Base-by-base conservation (phyloP, 768 basidiomycete genomes). In the Rhodotorula taiwanensis region DNA sequence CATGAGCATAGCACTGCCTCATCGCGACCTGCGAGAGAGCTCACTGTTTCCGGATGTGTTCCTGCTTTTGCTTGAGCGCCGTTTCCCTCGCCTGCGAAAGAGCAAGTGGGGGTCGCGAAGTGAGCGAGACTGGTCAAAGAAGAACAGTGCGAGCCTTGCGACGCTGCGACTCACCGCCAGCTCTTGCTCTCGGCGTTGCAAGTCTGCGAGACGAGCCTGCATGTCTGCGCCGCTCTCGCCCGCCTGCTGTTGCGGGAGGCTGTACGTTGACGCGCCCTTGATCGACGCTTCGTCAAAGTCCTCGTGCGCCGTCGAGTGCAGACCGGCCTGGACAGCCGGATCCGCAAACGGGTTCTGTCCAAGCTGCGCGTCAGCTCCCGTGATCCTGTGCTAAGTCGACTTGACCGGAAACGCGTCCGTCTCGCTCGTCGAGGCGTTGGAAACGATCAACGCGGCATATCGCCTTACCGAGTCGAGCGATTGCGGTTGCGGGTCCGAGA, bases 161-260 rank as follows among this genome's bases (percentile, higher is more conserved):
- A 13, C 28, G 18, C 10, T 23, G 3, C 6, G 41, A 52, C 60
- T 31, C 50, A 63, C 62, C 72, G 85, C 84, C 34, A 98, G 80
- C 68, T 93, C 91, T 57, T 79, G 80, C 77, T 97, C 92, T 48
- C 94, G 80, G 66, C 81, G 81, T 50, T 81, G 83, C 14, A 98
- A 76, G 59, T 89, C 85, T 36, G 85, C 86, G 21, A 81, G 70
- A 20, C 75, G 57, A 3, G 68, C 39, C 76, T 60, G 57, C n/a
- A 57, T 51, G 30, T 59, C 59, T 5, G 23, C 33, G 31, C 30
- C 23, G 16, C 11, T 16, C 16, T 39, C 36, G 36, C 36, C 36
- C 45, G 60, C 81, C 8, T 36, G 78, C 73, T 78, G 75, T 55
- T 76, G 70, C 31, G 56, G 53, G 20, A 52, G 49, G 14, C 53